Evolutionary conservation across 768 basidiomycete species (phyloP).

Genomic region (Rhizopogon vulgaris): DNA sequence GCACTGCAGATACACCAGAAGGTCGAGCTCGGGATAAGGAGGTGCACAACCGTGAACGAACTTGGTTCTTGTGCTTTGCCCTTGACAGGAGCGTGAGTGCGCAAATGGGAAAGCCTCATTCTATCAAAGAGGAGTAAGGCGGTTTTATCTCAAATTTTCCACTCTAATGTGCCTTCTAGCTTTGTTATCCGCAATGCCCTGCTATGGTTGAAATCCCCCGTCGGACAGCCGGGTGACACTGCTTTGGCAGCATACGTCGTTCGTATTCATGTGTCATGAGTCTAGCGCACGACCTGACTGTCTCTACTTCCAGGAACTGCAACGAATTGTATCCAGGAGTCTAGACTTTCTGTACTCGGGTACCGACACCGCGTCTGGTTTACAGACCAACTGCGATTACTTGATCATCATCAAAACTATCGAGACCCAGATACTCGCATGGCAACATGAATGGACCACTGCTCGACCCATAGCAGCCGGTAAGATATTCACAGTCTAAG

Average conservation of each 20-base stretch:
- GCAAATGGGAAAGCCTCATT: slow-evolving; percentile 95
- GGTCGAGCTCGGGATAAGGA: slow-evolving; percentile 74
- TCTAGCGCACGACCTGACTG: slow-evolving; percentile 1
- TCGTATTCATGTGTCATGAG: slow-evolving; percentile 21
- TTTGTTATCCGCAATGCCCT: slow-evolving; percentile 81
- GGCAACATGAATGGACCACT: slow-evolving; percentile 49
- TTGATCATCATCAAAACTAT: slow-evolving; percentile 77
- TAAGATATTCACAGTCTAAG: slow-evolving; percentile 8
- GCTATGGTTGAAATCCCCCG: slow-evolving; percentile 66
- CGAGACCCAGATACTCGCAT: slow-evolving; percentile 66
- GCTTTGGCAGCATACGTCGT: slow-evolving; percentile 76
- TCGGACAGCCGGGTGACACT: slow-evolving; percentile 58
- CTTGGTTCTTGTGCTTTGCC: slow-evolving; percentile 85
- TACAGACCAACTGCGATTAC: slow-evolving; percentile 83
- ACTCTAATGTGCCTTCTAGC: slow-evolving; percentile 31
- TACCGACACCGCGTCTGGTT: slow-evolving; percentile 71
- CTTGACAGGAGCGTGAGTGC: slow-evolving; percentile 88
- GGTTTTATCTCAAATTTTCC: not conserved
- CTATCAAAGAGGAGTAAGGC: slow-evolving; percentile 88
- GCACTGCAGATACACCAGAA: slow-evolving; percentile 67
- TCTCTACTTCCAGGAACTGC: slow-evolving; percentile 55
- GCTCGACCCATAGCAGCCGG: slow-evolving; percentile 11
- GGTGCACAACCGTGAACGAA: slow-evolving; percentile 90
- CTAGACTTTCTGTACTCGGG: slow-evolving; percentile 88
- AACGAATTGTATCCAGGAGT: slow-evolving; percentile 83